These are phyloP conservation scores for Aspergillus aculeatinus DNA, from an alignment of 2,329 filamentous ascomycete species.

Conservation along the genomic window DNA sequence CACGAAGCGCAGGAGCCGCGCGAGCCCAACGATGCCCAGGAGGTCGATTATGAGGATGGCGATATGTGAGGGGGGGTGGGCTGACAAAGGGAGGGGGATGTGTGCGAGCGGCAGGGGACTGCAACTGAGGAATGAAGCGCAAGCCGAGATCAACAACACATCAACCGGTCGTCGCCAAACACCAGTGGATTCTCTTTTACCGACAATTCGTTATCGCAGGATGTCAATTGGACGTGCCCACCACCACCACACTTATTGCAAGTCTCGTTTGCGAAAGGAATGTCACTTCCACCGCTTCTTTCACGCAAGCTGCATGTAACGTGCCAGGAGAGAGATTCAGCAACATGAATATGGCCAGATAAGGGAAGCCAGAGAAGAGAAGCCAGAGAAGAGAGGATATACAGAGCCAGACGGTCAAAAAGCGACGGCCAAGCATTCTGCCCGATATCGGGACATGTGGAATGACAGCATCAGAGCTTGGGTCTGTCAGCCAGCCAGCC, in stretches of 20 bases:
- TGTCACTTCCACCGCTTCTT: not conserved
- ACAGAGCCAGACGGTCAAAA: not conserved
- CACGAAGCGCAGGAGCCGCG: constrained; percentile 90
- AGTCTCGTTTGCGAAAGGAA: not conserved
- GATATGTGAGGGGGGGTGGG: constrained; percentile 17
- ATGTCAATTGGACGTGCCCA: not conserved
- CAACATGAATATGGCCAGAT: not conserved
- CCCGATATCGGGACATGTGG: not conserved
- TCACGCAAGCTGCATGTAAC: not conserved
- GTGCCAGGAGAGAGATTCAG: not conserved
- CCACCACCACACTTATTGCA: not conserved
- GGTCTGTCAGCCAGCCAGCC: not conserved
- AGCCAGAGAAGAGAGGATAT: not conserved
- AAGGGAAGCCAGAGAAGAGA: not conserved
- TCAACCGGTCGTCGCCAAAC: not conserved
- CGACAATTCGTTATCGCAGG: not conserved
- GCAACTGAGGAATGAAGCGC: not conserved
- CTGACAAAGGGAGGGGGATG: not conserved
- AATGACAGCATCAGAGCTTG: not conserved
- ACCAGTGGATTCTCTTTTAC: not conserved
- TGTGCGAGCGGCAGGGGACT: not conserved
- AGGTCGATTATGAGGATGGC: constrained; percentile 51
- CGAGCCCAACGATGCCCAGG: constrained; percentile 69
- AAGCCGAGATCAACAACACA: not conserved
- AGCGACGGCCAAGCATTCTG: not conserved